A percentile compares a stretch with the other conserved stretches of the same genome.
Evolutionary conservation across 140 eudicot species (phyloP).

Genomic region (Cichorium intybus): DNA sequence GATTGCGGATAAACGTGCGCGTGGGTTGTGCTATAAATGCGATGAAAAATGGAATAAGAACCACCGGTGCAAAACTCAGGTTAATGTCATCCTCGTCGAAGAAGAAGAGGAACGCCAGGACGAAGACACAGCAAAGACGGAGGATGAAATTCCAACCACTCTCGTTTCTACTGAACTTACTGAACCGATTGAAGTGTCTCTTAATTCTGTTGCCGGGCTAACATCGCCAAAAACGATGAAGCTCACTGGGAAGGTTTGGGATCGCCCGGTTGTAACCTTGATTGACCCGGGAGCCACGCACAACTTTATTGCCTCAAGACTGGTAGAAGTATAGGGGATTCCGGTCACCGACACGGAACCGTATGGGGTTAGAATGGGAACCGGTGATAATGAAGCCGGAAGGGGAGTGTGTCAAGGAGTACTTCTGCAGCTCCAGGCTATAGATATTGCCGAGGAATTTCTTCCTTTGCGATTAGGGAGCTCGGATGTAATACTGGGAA

Average conservation of each 20-base stretch:
- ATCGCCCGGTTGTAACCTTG: no score
- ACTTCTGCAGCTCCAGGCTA: background rate
- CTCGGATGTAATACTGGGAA: no score
- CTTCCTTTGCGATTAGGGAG: no score
- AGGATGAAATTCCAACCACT: no score
- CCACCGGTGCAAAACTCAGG: background rate
- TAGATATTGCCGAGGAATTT: background rate
- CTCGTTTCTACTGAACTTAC: no score
- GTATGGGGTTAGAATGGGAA: background rate
- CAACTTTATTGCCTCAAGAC: no score
- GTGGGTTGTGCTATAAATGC: background rate
- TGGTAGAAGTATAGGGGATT: background rate
- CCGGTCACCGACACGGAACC: background rate
- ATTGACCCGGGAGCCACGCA: no score
- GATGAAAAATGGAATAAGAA: background rate
- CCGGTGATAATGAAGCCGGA: background rate
- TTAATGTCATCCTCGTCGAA: no score
- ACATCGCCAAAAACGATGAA: no score
- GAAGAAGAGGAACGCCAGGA: background rate
- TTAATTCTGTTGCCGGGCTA: background rate
- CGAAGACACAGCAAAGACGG: no score
- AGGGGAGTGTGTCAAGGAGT: background rate
- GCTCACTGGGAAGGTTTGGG: no score
- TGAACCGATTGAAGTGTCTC: no score
- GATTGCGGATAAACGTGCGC: background rate